phyloP scores from a whole-genome alignment of 768 basidiomycete species.

The Mycena capillaripes region DNA sequence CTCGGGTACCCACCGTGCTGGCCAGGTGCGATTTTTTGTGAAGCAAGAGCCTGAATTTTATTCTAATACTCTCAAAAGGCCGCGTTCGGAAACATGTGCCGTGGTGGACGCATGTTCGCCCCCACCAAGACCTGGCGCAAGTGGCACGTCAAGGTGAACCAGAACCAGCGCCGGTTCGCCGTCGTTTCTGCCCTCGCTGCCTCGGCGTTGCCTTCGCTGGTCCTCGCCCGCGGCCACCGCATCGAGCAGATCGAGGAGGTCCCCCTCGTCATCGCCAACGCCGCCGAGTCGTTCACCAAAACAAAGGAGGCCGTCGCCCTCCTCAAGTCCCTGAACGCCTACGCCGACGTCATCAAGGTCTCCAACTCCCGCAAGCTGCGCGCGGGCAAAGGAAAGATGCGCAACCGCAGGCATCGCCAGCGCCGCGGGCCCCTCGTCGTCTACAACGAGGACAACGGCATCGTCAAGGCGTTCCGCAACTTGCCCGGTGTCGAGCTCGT shows the following conservation, averaged over 20 bases:
- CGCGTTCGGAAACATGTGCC: conserved; percentile 99
- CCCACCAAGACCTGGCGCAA: conserved; percentile 99
- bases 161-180: conserved; percentile 98
- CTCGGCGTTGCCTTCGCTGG: conserved; percentile 96
- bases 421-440: conserved; percentile 97
- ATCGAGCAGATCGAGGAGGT: conserved; percentile 98
- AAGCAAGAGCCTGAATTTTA: background rate
- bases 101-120: conserved; percentile 99
- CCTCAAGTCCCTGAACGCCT: conserved; percentile 91
- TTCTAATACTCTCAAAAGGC: conserved; percentile 65
- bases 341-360: conserved; percentile 95
- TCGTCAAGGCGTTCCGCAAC: conserved; percentile 99
- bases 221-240: conserved; percentile 98
- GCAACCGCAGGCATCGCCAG: conserved; percentile 97
- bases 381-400: conserved; percentile 97
- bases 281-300: conserved; percentile 91
- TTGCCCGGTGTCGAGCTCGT: conserved; percentile 97
- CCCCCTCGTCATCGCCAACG: conserved; percentile 88
- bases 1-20: conserved; percentile 98
- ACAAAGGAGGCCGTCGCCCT: conserved; percentile 97
- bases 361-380: conserved; percentile 97
- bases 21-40: conserved; percentile 73
- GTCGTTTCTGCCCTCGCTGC: conserved; percentile 98
- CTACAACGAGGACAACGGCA: conserved; percentile 97
- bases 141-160: conserved; percentile 99